Percentiles rank a stretch among this genome's conserved stretches.
These are phyloP conservation scores for Kingdonia uniflora DNA, from an alignment of 164 flowering plant species.

Conservation along the genomic window DNA sequence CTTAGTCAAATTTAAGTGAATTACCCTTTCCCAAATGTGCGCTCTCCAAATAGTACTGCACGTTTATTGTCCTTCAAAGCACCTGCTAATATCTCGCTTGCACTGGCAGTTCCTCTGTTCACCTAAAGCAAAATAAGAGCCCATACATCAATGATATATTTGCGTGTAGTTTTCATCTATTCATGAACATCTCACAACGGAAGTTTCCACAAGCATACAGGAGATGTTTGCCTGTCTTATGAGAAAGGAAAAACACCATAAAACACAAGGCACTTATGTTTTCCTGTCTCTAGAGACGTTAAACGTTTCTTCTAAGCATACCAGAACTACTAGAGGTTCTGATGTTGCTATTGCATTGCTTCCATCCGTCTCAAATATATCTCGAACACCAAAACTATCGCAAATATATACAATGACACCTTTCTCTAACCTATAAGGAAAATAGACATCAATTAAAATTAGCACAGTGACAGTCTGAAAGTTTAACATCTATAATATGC, in stretches of 20 bases:
- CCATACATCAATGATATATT: not conserved
- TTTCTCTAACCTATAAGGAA: slow-evolving; percentile 71
- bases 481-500: no score
- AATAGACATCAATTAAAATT: not conserved
- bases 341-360: slow-evolving; percentile 65
- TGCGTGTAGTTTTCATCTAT: not conserved
- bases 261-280: no score
- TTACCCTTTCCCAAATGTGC: slow-evolving; percentile 98
- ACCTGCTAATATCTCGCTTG: slow-evolving; percentile 96
- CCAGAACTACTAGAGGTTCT: slow-evolving; percentile 93
- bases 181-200: not conserved
- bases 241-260: no score
- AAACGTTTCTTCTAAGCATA: slow-evolving; percentile 16
- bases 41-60: slow-evolving; percentile 83
- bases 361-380: slow-evolving; percentile 95
- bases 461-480: not conserved
- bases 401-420: slow-evolving; percentile 95
- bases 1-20: no score
- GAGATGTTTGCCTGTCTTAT: no score
- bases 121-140: slow-evolving; percentile 38
- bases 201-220: no score
- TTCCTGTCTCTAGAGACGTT: no score
- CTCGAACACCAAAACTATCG: slow-evolving; percentile 91
- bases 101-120: slow-evolving; percentile 98
- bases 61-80: slow-evolving; percentile 97